Evolutionary conservation across 345 rosid genomes (phyloP).

Genomic region (Salix purpurea): DNA sequence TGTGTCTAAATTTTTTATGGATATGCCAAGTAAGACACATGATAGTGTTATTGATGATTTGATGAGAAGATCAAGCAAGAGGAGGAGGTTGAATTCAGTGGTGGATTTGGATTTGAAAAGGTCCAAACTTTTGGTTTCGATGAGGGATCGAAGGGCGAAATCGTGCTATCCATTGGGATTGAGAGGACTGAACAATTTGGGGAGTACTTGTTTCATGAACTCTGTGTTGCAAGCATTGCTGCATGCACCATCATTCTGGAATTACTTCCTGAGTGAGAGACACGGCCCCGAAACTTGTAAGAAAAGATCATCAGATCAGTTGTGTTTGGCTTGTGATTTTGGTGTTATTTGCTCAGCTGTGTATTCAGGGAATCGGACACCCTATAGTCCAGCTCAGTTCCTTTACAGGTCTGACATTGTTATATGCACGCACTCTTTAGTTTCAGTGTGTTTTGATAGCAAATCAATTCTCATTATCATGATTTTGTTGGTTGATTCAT

Average conservation of each 20-base stretch:
- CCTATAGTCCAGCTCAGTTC: slow-evolving; percentile 31
- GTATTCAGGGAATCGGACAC: slow-evolving; percentile 26
- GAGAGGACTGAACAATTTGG: slow-evolving; percentile 32
- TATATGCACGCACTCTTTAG: neutral
- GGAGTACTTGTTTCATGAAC: slow-evolving; percentile 31
- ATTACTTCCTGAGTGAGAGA: slow-evolving; percentile 24
- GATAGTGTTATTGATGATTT: slow-evolving; percentile 10
- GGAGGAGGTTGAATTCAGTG: slow-evolving; percentile 31
- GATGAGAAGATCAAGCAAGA: slow-evolving; percentile 24
- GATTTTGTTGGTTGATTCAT: slow-evolving; percentile 2
- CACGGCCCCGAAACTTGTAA: slow-evolving; percentile 23
- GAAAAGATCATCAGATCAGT: slow-evolving; percentile 19
- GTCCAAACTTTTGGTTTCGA: slow-evolving; percentile 27
- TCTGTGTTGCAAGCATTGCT: slow-evolving; percentile 32
- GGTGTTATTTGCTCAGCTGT: slow-evolving; percentile 19
- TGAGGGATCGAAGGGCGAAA: slow-evolving; percentile 23
- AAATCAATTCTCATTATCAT: neutral
- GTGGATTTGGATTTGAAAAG: slow-evolving; percentile 49
- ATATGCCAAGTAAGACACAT: slow-evolving; percentile 12
- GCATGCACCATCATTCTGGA: slow-evolving; percentile 27
- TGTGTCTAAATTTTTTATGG: slow-evolving; percentile 17
- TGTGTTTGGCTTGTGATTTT: slow-evolving; percentile 24
- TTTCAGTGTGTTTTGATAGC: slow-evolving; percentile 7
- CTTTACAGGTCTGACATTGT: slow-evolving; percentile 31
- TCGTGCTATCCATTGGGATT: slow-evolving; percentile 29